Base-by-base conservation (phyloP, 2,329 filamentous ascomycete species). In the Allantophomopsis cytisporea region DNA sequence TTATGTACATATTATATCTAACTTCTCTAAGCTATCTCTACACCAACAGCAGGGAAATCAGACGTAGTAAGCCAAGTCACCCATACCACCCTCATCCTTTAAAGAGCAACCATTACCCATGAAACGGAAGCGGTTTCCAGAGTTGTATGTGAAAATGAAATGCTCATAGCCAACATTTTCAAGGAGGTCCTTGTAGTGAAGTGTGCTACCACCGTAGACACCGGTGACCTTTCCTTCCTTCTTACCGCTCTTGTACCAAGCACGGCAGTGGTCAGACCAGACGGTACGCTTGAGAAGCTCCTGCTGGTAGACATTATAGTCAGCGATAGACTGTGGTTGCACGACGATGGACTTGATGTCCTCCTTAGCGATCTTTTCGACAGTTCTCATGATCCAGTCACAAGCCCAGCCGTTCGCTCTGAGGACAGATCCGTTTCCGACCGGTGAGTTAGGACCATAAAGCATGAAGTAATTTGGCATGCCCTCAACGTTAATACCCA, bases 151-250 rank as follows among this genome's bases (percentile, higher is more conserved):
- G 37, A 43, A 50, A 14, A 49, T 46, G 35, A 61, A 75, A 40
- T 75, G 70, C 48, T 74, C 70, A 66, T 69, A 73, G 8, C 69
- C 53, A 2, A 69, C 68, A n/a, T 69, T 60, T 16, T 62, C 55
- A 42, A 72, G 63, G 7, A 51, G 49, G 45, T 66, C 63, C 17
- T 73, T 57, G 65, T 71, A 47, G 35, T 54, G 51, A 35, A 50
- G 35, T 2, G 45, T 45, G 39, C 46, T 50, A 14, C 51, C 51
- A 8, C 62, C 63, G 62, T 61, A 66, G 2, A 66, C 49, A 1
- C 59, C 63, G 2, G 58, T 61, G 16, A 60, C 45, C 60, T 56
- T 53, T 38, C 60, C 49, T 8, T 47, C 50, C 16, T 59, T 62
- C 15, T 58, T 58, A 10, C 61, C 44, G 31, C 28, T 44, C 14